Conservation (phyloP, 441 rosid genomes). For the Populus hybrid region DNA sequence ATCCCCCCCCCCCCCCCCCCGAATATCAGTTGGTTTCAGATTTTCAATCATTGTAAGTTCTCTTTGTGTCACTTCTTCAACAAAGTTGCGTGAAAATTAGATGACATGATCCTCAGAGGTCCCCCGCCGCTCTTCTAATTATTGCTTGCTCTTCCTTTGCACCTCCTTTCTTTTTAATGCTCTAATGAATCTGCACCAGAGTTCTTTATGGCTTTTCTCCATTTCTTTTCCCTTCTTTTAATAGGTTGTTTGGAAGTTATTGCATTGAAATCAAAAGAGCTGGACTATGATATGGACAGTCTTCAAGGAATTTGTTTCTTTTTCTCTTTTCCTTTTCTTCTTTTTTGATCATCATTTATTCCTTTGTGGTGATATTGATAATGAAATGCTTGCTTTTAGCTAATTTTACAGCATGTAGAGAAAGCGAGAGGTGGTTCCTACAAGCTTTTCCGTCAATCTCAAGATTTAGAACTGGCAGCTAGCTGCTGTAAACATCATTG, state of each 20-base stretch:
- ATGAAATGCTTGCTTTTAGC: background rate
- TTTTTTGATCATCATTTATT: slow-evolving; percentile 9
- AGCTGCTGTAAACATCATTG: background rate
- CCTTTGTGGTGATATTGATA: background rate
- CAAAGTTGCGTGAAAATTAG: slow-evolving; percentile 26
- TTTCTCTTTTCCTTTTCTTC: background rate
- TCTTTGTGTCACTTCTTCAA: slow-evolving; percentile 10
- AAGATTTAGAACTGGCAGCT: background rate
- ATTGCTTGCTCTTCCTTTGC: slow-evolving; percentile 12
- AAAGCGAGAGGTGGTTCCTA: background rate
- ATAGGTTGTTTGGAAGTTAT: background rate
- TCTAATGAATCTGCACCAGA: slow-evolving; percentile 23
- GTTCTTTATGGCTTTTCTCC: slow-evolving; percentile 2
- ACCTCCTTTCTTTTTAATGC: slow-evolving; percentile 17
- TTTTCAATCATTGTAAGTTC: slow-evolving; percentile 6
- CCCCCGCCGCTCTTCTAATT: slow-evolving; percentile 23
- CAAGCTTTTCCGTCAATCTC: background rate
- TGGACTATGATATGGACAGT: slow-evolving; percentile 4
- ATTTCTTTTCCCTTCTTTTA: background rate
- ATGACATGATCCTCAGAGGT: slow-evolving; percentile 19
- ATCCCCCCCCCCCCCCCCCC: background rate
- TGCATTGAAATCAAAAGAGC: slow-evolving; percentile 7
- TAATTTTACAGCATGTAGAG: background rate
- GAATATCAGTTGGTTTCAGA: slow-evolving; percentile 5
- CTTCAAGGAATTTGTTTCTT: slow-evolving; percentile 2